Base-by-base conservation (phyloP, 495 filamentous ascomycete genomes). In the Clohesyomyces aquaticus region DNA sequence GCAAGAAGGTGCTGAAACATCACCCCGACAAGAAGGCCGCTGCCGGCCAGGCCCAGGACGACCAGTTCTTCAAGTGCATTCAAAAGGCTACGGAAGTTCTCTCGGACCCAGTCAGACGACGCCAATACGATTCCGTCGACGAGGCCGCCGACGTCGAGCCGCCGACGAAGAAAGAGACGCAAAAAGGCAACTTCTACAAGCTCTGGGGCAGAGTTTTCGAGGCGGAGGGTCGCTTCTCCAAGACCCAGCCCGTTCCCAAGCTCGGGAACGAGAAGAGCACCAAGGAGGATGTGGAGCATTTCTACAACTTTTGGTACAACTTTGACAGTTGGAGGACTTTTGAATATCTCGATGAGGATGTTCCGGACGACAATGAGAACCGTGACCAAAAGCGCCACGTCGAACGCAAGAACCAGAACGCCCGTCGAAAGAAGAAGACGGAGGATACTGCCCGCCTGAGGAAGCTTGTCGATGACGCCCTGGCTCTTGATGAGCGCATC, bases 231-330 rank as follows among this genome's bases (percentile, higher is more conserved):
- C 91, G 94, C 65, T 98, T 98, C 87, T 93, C 89, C 76, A 91
- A 91, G 75, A 82, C 73, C 53, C 88, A 95, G 72, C 92, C 92
- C 23, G 95, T 96, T 11, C 95, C 94, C 1, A 75, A 79, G 61
- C 84, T 98, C 35, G 88, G 94, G 55, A 84, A 93, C 74, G 92
- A 95, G 45, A 89, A 94, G 67, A 88, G 85, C 70, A 85, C 86
- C 71, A 88, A 91, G 75, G 89, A 95, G 72, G 88, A 93, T 1
- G 93, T 98, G 25, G 90, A 97, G 72, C 78, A 79, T 58, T 98
- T 98, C 81, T 98, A 98, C 83, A 96, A 98, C 82, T 98, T 97
- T 83, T 98, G 90, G 88, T 98, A 96, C 83, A 92, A 92, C 81
- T 94, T 98, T 71, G 95, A 98, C 83, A 93, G 88, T 76, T 98